A percentile compares a stretch with the other conserved stretches of the same genome.
These are phyloP conservation scores for Pulveroboletus sp. DNA, from an alignment of 768 basidiomycete species.

Conservation along the genomic window DNA sequence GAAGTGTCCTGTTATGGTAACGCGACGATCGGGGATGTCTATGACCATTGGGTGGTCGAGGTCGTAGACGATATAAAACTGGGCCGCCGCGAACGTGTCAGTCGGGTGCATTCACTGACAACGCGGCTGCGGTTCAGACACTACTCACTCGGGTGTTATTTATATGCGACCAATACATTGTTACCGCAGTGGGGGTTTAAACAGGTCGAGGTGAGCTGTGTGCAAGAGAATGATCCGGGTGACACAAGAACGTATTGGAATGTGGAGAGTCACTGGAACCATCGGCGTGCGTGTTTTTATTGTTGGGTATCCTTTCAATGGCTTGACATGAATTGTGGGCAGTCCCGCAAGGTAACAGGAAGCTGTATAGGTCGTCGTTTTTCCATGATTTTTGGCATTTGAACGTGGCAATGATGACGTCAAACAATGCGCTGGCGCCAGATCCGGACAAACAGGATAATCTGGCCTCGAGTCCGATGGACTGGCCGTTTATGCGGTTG, in stretches of 20 bases:
- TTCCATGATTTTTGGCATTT: conserved; percentile 97
- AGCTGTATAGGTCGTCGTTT: conserved; percentile 89
- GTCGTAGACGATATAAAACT: conserved; percentile 86
- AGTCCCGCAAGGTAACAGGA: conserved; percentile 84
- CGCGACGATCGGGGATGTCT: conserved; percentile 76
- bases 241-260: conserved; percentile 96
- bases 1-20: conserved; percentile 98
- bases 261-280: conserved; percentile 97
- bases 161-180: conserved; percentile 83
- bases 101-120: conserved; percentile 84
- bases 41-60: conserved; percentile 94
- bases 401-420: conserved; percentile 99
- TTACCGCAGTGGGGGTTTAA: conserved; percentile 99
- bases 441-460: conserved; percentile 99
- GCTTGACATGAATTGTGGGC: too few species aligned
- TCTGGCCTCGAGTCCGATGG: conserved; percentile 85
- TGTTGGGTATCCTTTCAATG: neutral
- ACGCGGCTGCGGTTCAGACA: conserved; percentile 88
- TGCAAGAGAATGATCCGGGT: conserved; percentile 76
- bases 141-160: conserved; percentile 74
- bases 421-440: conserved; percentile 96
- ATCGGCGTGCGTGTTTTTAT: conserved; percentile 63
- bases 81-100: conserved; percentile 53
- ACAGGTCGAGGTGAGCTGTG: conserved; percentile 94
- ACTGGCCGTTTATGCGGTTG: conserved; percentile 90